A percentile compares a stretch with the other conserved stretches of the same genome.
Evolutionary conservation across 306 rosid genomes (phyloP).

Genomic region (Glycyrrhiza uralensis): DNA sequence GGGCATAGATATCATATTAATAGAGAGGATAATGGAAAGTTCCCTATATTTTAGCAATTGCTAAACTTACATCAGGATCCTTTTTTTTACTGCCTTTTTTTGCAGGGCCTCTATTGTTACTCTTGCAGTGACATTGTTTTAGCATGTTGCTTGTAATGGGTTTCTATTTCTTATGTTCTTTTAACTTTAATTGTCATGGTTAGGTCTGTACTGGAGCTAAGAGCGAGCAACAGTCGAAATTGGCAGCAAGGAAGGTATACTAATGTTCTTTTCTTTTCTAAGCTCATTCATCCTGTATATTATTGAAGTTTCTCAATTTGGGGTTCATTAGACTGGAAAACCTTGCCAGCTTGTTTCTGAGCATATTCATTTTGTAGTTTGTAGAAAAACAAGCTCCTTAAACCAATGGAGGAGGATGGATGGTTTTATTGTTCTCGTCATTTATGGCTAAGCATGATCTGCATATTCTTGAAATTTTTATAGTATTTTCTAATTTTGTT

Average conservation of each 20-base stretch:
- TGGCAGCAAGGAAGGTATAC: slow-evolving; percentile 89
- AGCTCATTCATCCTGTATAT: background rate
- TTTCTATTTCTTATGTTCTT: background rate
- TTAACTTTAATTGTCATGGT: slow-evolving; percentile 17
- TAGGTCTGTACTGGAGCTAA: slow-evolving; percentile 95
- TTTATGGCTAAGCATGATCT: background rate
- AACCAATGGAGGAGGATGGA: background rate
- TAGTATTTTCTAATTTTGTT: slow-evolving; percentile 13
- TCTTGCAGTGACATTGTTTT: background rate
- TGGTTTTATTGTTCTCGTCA: background rate
- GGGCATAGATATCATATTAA: too few species aligned
- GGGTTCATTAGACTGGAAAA: background rate
- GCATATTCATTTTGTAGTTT: background rate
- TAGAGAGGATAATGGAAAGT: background rate
- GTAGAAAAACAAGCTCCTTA: background rate
- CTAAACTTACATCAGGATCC: background rate
- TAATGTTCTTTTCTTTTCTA: background rate
- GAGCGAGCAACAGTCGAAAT: slow-evolving; percentile 85
- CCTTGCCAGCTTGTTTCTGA: slow-evolving; percentile 3
- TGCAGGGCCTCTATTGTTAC: background rate
- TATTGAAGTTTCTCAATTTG: background rate
- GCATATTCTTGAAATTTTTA: background rate
- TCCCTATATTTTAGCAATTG: background rate
- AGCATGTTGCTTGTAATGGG: background rate
- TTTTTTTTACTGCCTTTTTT: background rate